Conservation (phyloP, 352 stramenopile species). For the Albugo laibachii region DNA sequence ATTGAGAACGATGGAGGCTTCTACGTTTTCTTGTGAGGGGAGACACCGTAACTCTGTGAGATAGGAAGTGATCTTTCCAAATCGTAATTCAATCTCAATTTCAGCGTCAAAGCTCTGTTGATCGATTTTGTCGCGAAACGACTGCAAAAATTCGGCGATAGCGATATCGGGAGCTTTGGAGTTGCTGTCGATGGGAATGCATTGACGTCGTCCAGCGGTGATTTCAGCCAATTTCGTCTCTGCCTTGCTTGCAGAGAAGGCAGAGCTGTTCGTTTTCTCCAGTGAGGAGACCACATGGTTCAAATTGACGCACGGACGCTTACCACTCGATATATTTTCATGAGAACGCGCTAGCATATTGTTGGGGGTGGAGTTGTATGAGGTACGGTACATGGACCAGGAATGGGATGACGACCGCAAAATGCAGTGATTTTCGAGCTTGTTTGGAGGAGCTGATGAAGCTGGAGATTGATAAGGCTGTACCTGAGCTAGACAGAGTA, state of each 20-base stretch:
- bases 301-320: too few relatives aligned
- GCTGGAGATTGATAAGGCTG: too few relatives aligned
- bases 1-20: slow-evolving; percentile 48
- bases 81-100: slow-evolving; percentile 67
- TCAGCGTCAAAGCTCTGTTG: slow-evolving; percentile 55
- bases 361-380: too few relatives aligned
- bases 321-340: too few relatives aligned
- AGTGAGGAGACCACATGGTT: slow-evolving; percentile 14
- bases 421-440: neutral
- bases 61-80: slow-evolving; percentile 61
- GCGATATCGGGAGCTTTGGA: slow-evolving; percentile 45
- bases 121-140: slow-evolving; percentile 56
- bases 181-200: slow-evolving; percentile 45
- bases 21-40: slow-evolving; percentile 40
- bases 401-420: neutral
- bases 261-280: slow-evolving; percentile 54
- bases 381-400: neutral
- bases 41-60: slow-evolving; percentile 53
- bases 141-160: slow-evolving; percentile 63
- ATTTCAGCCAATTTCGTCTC: slow-evolving; percentile 54
- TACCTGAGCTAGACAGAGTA: too few relatives aligned
- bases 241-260: slow-evolving; percentile 46
- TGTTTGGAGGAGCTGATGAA: too few relatives aligned
- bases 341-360: too few relatives aligned
- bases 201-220: slow-evolving; percentile 43